Base-by-base conservation (phyloP, 75 land plant genomes). In the Sequoia sempervirens region DNA sequence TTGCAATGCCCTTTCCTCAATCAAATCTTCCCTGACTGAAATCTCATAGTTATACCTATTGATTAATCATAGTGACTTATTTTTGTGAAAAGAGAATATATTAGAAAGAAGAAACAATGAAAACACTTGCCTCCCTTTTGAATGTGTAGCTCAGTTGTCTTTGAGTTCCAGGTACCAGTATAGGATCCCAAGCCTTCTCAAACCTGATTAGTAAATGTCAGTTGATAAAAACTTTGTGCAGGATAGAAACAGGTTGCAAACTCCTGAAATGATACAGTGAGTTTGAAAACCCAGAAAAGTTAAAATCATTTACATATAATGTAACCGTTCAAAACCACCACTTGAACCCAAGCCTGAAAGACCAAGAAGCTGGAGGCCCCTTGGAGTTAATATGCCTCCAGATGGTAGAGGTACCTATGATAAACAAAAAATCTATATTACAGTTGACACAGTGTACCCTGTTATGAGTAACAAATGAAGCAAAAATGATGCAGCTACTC, bases 121-220 rank as follows among this genome's bases (percentile, higher is more conserved):
- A 80, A 80, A 66, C 66, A 10, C 91, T 88, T 90, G 92, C 99
- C 85, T 81, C 86, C 53, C 90, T 93, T 85, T 96, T 91, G 83
- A 97, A 97, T 73, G 84, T 89, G 81, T 89, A 91, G 84, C 99
- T 96, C 20, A 97, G 91, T 40, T 68, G 85, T 86, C 89, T 97
- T 83, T 70, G 80, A 40, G 87, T 88, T 50, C 94, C 96, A 45
- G 92, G 91, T 75, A 94, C 91, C 50, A 97, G 56, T 30, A 88
- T 50, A 80, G 99, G 94, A 88, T 97, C 99, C 98, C 98, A 97
- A 54, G 91, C 96, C 68, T 89, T 87, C 91, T 97, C 99, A 80
- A 97, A 87, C 92, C 99, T 97, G 84, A 52, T 26, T 75, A 82
- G 40, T 14, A 73, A 36, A 72, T 74, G 73, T 72, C 37, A 83